Conservation (phyloP, 495 filamentous ascomycete species). For the Neurospora sp. region DNA sequence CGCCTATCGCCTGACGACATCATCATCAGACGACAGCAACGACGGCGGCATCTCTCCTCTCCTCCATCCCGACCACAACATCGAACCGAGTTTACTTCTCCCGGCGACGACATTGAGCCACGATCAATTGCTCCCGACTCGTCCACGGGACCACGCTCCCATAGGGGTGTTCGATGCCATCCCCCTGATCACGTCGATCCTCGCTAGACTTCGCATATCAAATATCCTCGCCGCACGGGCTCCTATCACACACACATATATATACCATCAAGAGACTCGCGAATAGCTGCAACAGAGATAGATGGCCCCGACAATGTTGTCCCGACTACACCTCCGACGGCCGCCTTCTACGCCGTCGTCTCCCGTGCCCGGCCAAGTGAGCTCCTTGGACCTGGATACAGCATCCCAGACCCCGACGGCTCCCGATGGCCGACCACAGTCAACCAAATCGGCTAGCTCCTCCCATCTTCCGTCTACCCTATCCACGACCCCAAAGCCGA, state of each 20-base stretch:
- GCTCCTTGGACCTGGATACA: slow-evolving; percentile 26
- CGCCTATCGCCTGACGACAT: neutral
- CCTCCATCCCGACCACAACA: neutral
- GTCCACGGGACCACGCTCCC: neutral
- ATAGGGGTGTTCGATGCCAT: neutral
- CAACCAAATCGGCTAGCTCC: slow-evolving; percentile 28
- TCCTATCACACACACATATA: neutral
- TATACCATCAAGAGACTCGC: neutral
- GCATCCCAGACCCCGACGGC: slow-evolving; percentile 28
- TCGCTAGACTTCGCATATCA: neutral
- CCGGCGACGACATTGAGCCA: neutral
- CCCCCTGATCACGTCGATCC: neutral
- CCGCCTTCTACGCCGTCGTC: slow-evolving; percentile 43
- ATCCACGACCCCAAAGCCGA: slow-evolving; percentile 9
- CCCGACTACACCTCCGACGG: slow-evolving; percentile 44
- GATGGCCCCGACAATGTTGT: slow-evolving; percentile 32
- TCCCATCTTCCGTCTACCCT: slow-evolving; percentile 24
- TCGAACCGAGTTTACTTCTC: neutral
- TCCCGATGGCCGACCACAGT: slow-evolving; percentile 30
- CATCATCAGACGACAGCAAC: neutral
- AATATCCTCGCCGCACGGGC: neutral
- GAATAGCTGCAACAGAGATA: neutral
- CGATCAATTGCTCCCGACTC: neutral
- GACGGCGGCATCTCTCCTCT: neutral
- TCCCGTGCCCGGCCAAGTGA: slow-evolving; percentile 32